Conservation (phyloP, 2,329 filamentous ascomycete genomes). For the Sphaerulina populicola region DNA sequence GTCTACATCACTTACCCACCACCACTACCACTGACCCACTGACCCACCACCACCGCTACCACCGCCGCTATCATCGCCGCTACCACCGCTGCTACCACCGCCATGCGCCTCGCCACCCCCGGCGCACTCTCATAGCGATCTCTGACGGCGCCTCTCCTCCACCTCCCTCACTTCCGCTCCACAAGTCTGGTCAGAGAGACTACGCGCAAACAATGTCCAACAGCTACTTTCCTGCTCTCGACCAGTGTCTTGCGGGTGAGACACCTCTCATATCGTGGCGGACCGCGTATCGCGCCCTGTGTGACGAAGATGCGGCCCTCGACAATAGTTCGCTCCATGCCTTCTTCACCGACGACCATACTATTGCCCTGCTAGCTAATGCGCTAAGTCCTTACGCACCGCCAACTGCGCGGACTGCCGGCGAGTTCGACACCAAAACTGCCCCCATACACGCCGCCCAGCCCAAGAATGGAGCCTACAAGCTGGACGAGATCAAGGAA, state of each 20-base stretch:
- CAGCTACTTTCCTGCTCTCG: conserved; percentile 64
- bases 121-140: not conserved
- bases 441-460: conserved; percentile 77
- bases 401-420: conserved; percentile 41
- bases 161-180: not conserved
- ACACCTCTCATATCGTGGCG: conserved; percentile 65
- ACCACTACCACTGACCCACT: not conserved
- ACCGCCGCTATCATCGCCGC: not conserved
- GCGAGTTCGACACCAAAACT: conserved; percentile 72
- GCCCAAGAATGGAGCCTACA: conserved; percentile 56
- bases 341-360: conserved; percentile 64
- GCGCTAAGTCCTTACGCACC: conserved; percentile 60
- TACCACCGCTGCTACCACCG: not conserved
- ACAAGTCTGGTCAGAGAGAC: not conserved
- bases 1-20: too few relatives aligned
- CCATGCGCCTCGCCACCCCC: not conserved
- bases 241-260: conserved; percentile 75
- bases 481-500: conserved; percentile 70
- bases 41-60: not conserved
- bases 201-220: conserved; percentile 1
- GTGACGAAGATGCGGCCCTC: conserved; percentile 46
- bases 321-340: conserved; percentile 46
- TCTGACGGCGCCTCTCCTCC: not conserved
- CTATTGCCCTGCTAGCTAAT: conserved; percentile 58
- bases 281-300: conserved; percentile 48